Conservation (phyloP, 768 basidiomycete genomes). For the Podaxis sp. region DNA sequence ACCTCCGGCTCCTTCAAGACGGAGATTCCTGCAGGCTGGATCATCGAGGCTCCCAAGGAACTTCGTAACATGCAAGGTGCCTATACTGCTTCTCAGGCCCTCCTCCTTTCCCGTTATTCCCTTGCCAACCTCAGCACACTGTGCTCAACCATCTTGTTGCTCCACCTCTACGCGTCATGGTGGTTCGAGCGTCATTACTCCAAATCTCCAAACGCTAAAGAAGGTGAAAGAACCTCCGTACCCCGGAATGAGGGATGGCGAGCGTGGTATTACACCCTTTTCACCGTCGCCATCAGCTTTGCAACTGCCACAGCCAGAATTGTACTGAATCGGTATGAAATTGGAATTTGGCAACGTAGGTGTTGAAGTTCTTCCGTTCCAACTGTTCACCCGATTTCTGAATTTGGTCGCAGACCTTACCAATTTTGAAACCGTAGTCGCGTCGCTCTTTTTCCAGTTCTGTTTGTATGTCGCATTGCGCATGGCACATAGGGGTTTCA, state of each 20-base stretch:
- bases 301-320: conserved; percentile 50
- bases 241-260: conserved; percentile 70
- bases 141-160: conserved; percentile 75
- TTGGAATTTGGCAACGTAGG: conserved; percentile 75
- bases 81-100: conserved; percentile 49
- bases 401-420: conserved; percentile 59
- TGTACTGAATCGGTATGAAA: conserved; percentile 37
- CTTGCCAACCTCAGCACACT: conserved; percentile 79
- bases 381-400: not conserved
- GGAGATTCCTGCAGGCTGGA: conserved; percentile 65
- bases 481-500: conserved; percentile 92
- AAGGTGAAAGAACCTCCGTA: conserved; percentile 74
- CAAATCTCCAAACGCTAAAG: conserved; percentile 39
- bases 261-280: conserved; percentile 62
- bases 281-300: conserved; percentile 54
- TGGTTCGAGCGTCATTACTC: conserved; percentile 62
- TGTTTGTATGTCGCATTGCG: conserved; percentile 87
- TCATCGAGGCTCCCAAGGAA: conserved; percentile 69
- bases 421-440: conserved; percentile 69
- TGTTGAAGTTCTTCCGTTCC: conserved; percentile 17
- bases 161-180: conserved; percentile 79
- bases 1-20: conserved; percentile 26
- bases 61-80: conserved; percentile 43
- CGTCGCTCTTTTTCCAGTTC: conserved; percentile 86
- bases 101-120: conserved; percentile 69